Base-by-base conservation (phyloP, 148 eudicot species). In the Rhododendron kiyosumense region DNA sequence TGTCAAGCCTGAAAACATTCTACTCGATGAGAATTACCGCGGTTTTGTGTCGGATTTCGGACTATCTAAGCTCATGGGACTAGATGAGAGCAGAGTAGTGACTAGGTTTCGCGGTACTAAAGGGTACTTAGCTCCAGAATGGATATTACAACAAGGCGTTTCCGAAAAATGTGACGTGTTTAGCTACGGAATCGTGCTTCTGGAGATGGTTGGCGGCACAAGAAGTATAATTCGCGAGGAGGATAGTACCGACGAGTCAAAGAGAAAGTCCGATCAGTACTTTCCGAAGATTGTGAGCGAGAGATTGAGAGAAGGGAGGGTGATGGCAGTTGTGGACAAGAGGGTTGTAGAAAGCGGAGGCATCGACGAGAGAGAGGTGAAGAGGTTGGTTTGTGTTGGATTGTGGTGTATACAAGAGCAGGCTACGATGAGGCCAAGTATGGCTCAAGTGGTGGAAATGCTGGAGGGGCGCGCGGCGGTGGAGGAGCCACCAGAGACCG, bases 81-180 rank as follows among this genome's bases (percentile, higher is more conserved):
- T 87, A 85, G 96, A 92, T 28, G 91, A 95, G 89, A 95, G 98
- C 51, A 81, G 92, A 75, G 90, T 95, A 0, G 75, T 92, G 43
- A 95, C 99, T 0, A 91, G 88, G 8, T 86, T 95, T 0, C 87
- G 98, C 3, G 99, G 99, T 32, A 96, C 99, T 26, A 91, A 85
- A 79, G 99, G 99, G 28, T 96, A 96, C 84, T 84, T 96, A 11
- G 99, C 99, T n/a, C 99, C 99, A 0, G 99, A 96, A 57, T 96
- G 98, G 99, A 82, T 96, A 28, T 73, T 94, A 78, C 95, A 95
- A 59, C 86, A 91, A 24, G 95, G 98, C 0, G 84, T 94, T 34
- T 93, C 97, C 0, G 95, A 92, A 81, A 96, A 96, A 76, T 94
- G 91, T 26, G 99, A 96, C 82, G 90, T 96, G 0, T 96, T 91